These are phyloP conservation scores for Ascochyta rabiei DNA, from an alignment of 2,329 filamentous ascomycete genomes.

Conservation along the genomic window DNA sequence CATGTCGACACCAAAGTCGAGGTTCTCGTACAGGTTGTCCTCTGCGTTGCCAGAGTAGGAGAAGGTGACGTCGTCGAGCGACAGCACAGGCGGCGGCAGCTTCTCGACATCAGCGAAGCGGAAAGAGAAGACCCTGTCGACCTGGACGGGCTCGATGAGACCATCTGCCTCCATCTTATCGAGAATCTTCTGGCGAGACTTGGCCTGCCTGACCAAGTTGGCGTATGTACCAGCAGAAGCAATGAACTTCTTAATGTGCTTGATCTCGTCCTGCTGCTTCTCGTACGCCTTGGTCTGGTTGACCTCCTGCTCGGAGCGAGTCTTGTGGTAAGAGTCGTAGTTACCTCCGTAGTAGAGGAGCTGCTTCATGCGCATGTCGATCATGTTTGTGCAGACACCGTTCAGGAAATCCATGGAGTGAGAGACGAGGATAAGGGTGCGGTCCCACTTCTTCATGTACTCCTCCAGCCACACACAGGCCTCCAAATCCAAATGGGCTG, in stretches of 20 bases:
- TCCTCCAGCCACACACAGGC: slow-evolving; percentile 99
- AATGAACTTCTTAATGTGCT: slow-evolving; percentile 99
- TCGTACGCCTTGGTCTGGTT: slow-evolving; percentile 99
- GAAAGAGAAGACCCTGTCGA: slow-evolving; percentile 94
- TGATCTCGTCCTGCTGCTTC: slow-evolving; percentile 99
- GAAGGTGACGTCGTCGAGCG: slow-evolving; percentile 97
- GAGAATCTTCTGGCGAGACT: slow-evolving; percentile 98
- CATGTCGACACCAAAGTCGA: slow-evolving; percentile 99
- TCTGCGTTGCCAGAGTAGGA: slow-evolving; percentile 89
- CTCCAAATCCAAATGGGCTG: slow-evolving; percentile 98
- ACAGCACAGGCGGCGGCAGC: slow-evolving; percentile 94
- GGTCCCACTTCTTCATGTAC: slow-evolving; percentile 99
- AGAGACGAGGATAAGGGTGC: slow-evolving; percentile 93
- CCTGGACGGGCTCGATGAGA: slow-evolving; percentile 88
- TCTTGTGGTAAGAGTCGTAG: slow-evolving; percentile 98
- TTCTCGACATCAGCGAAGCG: slow-evolving; percentile 98
- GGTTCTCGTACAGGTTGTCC: slow-evolving; percentile 94
- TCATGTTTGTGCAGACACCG: slow-evolving; percentile 97
- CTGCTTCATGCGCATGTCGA: slow-evolving; percentile 90
- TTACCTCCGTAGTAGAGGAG: slow-evolving; percentile 99
- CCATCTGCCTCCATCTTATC: slow-evolving; percentile 99
- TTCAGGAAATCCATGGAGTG: slow-evolving; percentile 99
- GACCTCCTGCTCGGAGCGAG: slow-evolving; percentile 87
- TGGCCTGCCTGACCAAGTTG: slow-evolving; percentile 98
- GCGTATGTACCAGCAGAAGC: slow-evolving; percentile 99